A percentile compares a stretch with the other conserved stretches of the same genome.
Conservation (phyloP, 768 basidiomycete genomes). For the Artomyces pyxidatus region DNA sequence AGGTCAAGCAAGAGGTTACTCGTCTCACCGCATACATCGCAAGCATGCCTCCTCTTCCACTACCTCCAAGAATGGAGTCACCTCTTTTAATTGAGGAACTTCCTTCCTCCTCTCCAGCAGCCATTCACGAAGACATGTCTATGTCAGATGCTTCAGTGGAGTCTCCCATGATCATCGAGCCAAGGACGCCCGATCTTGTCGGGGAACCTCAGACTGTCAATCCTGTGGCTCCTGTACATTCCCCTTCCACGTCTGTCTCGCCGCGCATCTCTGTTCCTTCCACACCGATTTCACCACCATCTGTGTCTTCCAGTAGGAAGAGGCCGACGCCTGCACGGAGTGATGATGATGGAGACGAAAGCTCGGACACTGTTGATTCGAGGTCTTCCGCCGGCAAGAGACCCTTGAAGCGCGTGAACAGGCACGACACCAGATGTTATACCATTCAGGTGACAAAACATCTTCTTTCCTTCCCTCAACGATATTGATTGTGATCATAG, state of each 20-base stretch:
- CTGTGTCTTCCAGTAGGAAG: conserved; percentile 26
- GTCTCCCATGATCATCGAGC: too few species aligned
- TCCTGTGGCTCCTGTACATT: too few species aligned
- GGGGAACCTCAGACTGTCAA: too few species aligned
- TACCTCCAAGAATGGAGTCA: background rate
- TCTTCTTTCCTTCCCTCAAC: background rate
- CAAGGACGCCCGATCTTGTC: too few species aligned
- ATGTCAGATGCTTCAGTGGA: too few species aligned
- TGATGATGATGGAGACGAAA: conserved; percentile 10
- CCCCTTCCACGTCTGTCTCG: too few species aligned
- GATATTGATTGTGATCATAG: conserved; percentile 26
- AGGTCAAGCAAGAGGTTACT: conserved; percentile 47
- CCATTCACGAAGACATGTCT: too few species aligned
- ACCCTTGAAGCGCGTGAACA: conserved; percentile 40
- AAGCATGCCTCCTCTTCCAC: conserved; percentile 1
- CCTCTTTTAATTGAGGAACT: background rate
- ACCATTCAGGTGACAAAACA: conserved; percentile 57
- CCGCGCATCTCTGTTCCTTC: too few species aligned
- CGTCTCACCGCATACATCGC: conserved; percentile 35
- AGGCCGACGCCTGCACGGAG: conserved; percentile 5
- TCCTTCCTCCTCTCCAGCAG: background rate
- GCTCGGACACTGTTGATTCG: conserved; percentile 30
- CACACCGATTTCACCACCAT: too few species aligned
- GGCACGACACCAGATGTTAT: conserved; percentile 56
- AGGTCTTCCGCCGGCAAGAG: conserved; percentile 21